Base-by-base conservation (phyloP, 1,284 basidiomycete species). In the Malassezia sympodialis region DNA sequence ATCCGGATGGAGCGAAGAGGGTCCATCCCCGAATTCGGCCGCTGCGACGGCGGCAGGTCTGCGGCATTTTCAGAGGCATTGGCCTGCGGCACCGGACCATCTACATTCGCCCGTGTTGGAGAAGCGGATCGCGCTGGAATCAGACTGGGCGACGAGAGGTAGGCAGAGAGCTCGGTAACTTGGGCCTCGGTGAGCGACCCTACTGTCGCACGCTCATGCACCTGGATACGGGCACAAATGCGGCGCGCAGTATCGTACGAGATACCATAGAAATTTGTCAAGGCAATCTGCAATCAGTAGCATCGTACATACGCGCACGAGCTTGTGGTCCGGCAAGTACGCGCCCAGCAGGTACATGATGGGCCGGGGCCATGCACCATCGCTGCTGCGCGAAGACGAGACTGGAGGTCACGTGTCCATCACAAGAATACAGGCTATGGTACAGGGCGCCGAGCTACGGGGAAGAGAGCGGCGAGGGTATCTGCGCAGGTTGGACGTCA, bases 221-320 rank as follows among this genome's bases (percentile, higher is more conserved):
- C 84, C 69, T 86, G 85, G 41, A 90, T 81, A 55, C 90, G 86
- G 4, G 90, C 88, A 75, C 90, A 91, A 30, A 93, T 80, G 27
- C 84, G 84, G 51, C 82, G 80, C 11, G 89, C 82, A 8, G 83
- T 86, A 60, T 80, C 78, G 60, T 80, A 81, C 12, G 86, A 86
- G 67, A 93, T 80, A 32, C 89, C 89, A 72, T 89, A 88, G 76
- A 91, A 88, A 54, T 80, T 79, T 11, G 84, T 87, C 62, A 93
- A 77, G 12, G 88, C 90, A 76, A 84, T 83, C 90, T 93, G 64
- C 21, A 3, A 15, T 44, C 11, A 30, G 47, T 50, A 31, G 50
- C 41, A 11, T 8, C 26, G 7, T 26, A 65, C 72, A 56, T 56
- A 72, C 72, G 55, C 64, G 61, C 49, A 73, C 70, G 17, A 73